Percentiles rank a stretch among this genome's conserved stretches.
Conservation (phyloP, 1,139 yeast species). For the Ogataea hybrid region DNA sequence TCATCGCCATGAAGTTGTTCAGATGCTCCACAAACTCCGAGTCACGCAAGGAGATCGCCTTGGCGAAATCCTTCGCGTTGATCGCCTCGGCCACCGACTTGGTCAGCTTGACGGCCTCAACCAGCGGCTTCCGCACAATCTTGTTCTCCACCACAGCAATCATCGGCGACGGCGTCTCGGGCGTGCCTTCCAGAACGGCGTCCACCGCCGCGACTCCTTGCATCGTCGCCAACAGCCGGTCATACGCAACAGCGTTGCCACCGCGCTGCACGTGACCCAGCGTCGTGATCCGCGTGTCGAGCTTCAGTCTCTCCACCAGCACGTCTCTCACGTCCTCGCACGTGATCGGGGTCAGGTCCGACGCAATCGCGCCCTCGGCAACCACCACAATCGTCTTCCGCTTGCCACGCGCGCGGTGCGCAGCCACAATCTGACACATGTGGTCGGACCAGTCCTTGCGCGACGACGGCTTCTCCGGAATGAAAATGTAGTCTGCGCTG, state of each 20-base stretch:
- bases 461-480: conserved; percentile 74
- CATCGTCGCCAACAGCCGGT: conserved; percentile 69
- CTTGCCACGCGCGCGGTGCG: conserved; percentile 70
- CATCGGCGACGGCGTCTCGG: conserved; percentile 73
- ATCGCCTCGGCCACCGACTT: conserved; percentile 62
- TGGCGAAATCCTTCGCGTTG: conserved; percentile 26
- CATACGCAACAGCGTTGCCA: conserved; percentile 82
- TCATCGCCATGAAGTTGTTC: conserved; percentile 61
- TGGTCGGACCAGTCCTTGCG: conserved; percentile 64
- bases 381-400: conserved; percentile 79
- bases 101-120: conserved; percentile 70
- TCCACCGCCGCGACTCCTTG: conserved; percentile 86
- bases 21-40: conserved; percentile 69
- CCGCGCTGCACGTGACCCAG: conserved; percentile 87
- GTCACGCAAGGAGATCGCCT: conserved; percentile 50
- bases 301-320: conserved; percentile 60
- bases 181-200: conserved; percentile 68
- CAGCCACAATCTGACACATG: conserved; percentile 59
- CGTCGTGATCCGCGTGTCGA: conserved; percentile 77
- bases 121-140: conserved; percentile 64
- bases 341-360: conserved; percentile 62
- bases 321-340: conserved; percentile 67
- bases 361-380: conserved; percentile 80
- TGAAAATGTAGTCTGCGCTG: conserved; percentile 76
- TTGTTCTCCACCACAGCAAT: conserved; percentile 73